These are phyloP conservation scores for Proliferodiscus dingleyae DNA, from an alignment of 2,329 filamentous ascomycete genomes.

Conservation along the genomic window DNA sequence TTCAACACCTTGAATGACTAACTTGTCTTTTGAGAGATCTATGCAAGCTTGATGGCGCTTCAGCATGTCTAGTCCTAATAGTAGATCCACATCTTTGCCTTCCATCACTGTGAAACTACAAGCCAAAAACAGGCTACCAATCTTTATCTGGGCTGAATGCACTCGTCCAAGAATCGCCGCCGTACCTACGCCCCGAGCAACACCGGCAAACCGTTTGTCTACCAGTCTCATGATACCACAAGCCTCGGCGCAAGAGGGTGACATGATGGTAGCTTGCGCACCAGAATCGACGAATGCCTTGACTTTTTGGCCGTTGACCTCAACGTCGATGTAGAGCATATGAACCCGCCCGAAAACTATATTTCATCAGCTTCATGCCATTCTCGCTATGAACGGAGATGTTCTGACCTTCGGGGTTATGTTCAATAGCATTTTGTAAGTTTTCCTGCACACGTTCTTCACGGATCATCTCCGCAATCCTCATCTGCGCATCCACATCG, in stretches of 20 bases:
- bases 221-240: constrained; percentile 97
- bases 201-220: constrained; percentile 84
- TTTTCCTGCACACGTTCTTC: constrained; percentile 94
- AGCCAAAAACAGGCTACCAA: constrained; percentile 79
- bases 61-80: constrained; percentile 93
- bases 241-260: constrained; percentile 79
- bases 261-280: constrained; percentile 98
- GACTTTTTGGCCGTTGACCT: constrained; percentile 87
- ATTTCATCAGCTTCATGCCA: constrained; percentile 7
- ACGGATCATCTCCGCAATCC: constrained; percentile 95
- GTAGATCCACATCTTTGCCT: constrained; percentile 89
- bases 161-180: constrained; percentile 92
- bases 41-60: constrained; percentile 93
- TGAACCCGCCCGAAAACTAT: constrained; percentile 89
- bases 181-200: constrained; percentile 90
- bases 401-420: constrained; percentile 85
- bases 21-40: constrained; percentile 76
- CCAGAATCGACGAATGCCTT: constrained; percentile 97
- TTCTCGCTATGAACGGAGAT: not conserved
- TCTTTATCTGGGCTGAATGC: constrained; percentile 91
- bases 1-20: constrained; percentile 83
- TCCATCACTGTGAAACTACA: constrained; percentile 99
- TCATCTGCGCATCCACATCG: constrained; percentile 82
- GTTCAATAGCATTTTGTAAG: constrained; percentile 90
- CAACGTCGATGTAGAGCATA: constrained; percentile 93